These are phyloP conservation scores for Fraxinus excelsior DNA, from an alignment of 257 asterid species.

Conservation along the genomic window DNA sequence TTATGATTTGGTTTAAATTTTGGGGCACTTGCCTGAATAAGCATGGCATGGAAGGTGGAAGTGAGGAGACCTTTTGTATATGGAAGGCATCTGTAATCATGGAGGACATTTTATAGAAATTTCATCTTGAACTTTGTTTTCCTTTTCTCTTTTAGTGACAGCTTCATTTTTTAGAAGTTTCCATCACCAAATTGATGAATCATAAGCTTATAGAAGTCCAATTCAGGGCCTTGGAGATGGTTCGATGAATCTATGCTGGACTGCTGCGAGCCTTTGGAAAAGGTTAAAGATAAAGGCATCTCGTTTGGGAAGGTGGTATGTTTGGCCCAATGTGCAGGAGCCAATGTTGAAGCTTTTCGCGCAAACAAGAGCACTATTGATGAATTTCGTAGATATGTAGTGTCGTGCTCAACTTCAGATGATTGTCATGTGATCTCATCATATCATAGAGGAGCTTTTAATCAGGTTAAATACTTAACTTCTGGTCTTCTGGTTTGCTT, in stretches of 20 bases:
- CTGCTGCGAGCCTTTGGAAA: conserved; percentile 96
- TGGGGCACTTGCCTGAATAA: conserved; percentile 7
- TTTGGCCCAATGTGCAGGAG: conserved; percentile 99
- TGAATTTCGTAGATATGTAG: conserved; percentile 84
- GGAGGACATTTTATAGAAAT: neutral
- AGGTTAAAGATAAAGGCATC: conserved; percentile 86
- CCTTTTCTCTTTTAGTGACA: neutral
- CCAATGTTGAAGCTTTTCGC: conserved; percentile 87
- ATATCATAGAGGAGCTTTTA: conserved; percentile 78
- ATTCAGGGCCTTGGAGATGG: conserved; percentile 99
- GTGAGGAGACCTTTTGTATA: conserved; percentile 5
- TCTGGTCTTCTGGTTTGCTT: neutral
- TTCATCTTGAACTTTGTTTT: neutral
- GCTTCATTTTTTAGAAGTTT: neutral
- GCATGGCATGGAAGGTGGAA: neutral
- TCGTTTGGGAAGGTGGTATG: conserved; percentile 94
- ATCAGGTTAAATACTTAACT: conserved; percentile 54
- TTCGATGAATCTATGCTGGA: conserved; percentile 98
- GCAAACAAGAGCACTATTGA: conserved; percentile 76
- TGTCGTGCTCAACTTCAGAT: conserved; percentile 75
- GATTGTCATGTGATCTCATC: conserved; percentile 88
- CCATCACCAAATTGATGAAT: conserved; percentile 2
- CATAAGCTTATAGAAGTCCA: conserved; percentile 29
- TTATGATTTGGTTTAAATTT: conserved; percentile 9
- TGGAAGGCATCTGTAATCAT: neutral